Evolutionary conservation across 768 basidiomycete species (phyloP), one percentile per base, ranked within the genome.

Genomic region (Termitomyces heimii): DNA sequence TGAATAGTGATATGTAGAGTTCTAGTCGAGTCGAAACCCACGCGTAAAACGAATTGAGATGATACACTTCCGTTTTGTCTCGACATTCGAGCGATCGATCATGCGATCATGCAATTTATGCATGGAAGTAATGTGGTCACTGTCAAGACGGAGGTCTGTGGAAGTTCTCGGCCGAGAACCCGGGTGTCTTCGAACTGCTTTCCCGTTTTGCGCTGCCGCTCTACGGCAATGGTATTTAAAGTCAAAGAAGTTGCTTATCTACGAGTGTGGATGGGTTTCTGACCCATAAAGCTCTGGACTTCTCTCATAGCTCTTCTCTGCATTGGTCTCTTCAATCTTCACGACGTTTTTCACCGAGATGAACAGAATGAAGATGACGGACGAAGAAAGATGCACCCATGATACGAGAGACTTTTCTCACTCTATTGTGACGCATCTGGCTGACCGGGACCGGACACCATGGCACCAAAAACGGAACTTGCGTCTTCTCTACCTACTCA

Each of bases 391-490:
- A 24, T 26, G 24, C 6, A 37, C 10, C 29, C 6, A 8, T 2
- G 52, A 39, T 20, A 13, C 53, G 29, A 43, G 42, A 29, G 54
- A 53, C 22, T 40, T 52, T 7, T 63, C 68, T 22, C 70, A 76
- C 31, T 62, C 67, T 20, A 47, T 77, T 18, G 77, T 78, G 22
- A 67, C 71, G 8, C 63, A 67, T 14, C 64, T 81, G 32, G 76
- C 76, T 22, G 66, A 70, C 14, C 70, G 77, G 56, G 84, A 87
- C 65, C 72, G 68, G 37, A 74, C 71, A 4, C 80, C 83, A 35
- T 87, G 85, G 85, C 85, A 85, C 66, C 66, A 62, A 57, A 87
- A 85, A 61, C 82, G 74, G 4, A 86, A 85, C 60, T 68, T 87
- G 56, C 71, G 83, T 22, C 37, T 73, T 20, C 60, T 85, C 42